Percentiles rank a stretch among this genome's conserved stretches.
phyloP scores from a whole-genome alignment of 2,329 filamentous ascomycete genomes.

The Aspergillus sp. region DNA sequence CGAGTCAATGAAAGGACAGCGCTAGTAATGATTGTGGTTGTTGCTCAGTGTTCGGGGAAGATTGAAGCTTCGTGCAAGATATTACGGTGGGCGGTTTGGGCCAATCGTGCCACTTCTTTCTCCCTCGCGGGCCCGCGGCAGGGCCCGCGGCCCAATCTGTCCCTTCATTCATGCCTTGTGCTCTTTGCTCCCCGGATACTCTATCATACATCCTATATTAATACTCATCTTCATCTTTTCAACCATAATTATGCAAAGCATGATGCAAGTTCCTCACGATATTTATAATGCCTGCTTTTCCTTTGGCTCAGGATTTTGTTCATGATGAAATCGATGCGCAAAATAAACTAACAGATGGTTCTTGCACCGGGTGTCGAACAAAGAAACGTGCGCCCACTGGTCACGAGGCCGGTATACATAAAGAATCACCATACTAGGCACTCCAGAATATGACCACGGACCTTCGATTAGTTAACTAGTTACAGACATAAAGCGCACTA shows the following conservation, averaged over 20 bases:
- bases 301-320: neutral
- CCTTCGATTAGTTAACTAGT: neutral
- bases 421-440: neutral
- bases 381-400: neutral
- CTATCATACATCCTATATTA: neutral
- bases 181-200: neutral
- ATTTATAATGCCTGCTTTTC: neutral
- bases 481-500: neutral
- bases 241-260: neutral
- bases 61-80: conserved; percentile 22
- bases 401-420: neutral
- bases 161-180: neutral
- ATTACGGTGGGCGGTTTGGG: conserved; percentile 26
- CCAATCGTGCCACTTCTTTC: conserved; percentile 20
- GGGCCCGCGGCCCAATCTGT: neutral
- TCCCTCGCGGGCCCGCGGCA: neutral
- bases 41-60: conserved; percentile 14
- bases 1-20: neutral
- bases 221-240: neutral
- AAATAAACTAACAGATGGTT: no score
- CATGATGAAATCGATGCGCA: neutral
- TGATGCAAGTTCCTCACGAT: neutral
- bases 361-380: no score
- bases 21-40: neutral
- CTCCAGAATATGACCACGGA: no score